Evolutionary conservation across 139 green algal species (phyloP).

Genomic region (Volvox africanus): DNA sequence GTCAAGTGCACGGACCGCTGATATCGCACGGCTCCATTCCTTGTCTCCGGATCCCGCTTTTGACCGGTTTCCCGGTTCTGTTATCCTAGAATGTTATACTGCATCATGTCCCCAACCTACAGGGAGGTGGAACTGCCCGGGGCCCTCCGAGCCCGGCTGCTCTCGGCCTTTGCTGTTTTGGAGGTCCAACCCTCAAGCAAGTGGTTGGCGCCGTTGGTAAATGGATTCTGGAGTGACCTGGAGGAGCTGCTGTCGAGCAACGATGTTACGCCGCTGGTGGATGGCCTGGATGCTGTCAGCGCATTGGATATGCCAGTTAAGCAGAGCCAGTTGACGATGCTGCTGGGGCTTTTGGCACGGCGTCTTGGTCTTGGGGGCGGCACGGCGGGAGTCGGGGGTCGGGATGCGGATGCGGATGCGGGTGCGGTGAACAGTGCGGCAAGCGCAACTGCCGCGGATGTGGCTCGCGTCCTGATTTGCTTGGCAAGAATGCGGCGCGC

Average conservation of each 20-base stretch:
- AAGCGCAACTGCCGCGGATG: neutral
- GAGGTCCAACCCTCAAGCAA: neutral
- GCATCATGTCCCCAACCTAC: neutral
- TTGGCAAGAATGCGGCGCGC: conserved; percentile 29
- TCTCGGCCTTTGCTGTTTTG: conserved; percentile 10
- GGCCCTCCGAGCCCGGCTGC: neutral
- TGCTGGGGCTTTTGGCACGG: neutral
- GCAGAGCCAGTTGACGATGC: neutral
- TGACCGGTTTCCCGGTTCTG: too few species aligned
- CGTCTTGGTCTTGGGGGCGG: neutral
- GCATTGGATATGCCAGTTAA: conserved; percentile 10
- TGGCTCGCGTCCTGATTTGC: conserved; percentile 17
- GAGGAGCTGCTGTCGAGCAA: neutral
- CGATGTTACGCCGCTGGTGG: neutral
- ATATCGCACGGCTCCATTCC: too few species aligned
- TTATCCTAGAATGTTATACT: too few species aligned
- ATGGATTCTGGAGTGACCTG: conserved; percentile 12
- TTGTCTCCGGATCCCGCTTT: too few species aligned
- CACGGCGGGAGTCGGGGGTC: neutral
- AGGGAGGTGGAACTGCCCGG: neutral
- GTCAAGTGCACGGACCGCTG: too few species aligned
- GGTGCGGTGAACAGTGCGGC: neutral
- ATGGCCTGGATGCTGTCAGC: conserved; percentile 2
- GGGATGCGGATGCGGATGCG: neutral
- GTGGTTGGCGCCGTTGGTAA: conserved; percentile 1